These are phyloP conservation scores for Saccharomycopsis babjevae DNA, from an alignment of 805 yeast genomes.

Conservation along the genomic window DNA sequence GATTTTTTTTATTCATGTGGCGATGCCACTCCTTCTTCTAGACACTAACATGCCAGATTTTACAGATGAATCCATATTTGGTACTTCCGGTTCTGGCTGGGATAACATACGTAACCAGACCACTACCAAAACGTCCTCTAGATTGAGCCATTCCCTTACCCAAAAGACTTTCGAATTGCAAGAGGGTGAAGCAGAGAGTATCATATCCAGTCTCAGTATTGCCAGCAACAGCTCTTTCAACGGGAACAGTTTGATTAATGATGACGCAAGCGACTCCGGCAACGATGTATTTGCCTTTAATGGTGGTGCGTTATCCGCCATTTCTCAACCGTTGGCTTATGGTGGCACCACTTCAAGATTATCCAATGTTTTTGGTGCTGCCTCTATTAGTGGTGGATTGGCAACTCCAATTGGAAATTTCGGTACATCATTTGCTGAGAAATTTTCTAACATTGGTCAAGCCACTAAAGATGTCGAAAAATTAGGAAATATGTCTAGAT, in stretches of 20 bases:
- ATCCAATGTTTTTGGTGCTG: constrained; percentile 36
- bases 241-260: constrained; percentile 21
- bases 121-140: background rate
- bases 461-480: constrained; percentile 58
- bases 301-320: constrained; percentile 37
- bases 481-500: constrained; percentile 29
- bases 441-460: constrained; percentile 56
- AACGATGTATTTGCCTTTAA: constrained; percentile 30
- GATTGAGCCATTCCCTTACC: background rate
- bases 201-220: constrained; percentile 25
- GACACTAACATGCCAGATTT: background rate
- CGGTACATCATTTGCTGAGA: constrained; percentile 41
- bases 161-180: background rate
- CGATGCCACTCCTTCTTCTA: background rate
- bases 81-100: background rate
- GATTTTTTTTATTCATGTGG: background rate
- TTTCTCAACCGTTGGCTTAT: constrained; percentile 32
- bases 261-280: constrained; percentile 25
- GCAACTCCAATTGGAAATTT: constrained; percentile 22
- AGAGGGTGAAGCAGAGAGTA: constrained; percentile 22
- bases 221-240: constrained; percentile 16
- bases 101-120: background rate
- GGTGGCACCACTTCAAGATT: constrained; percentile 27
- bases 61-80: background rate
- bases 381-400: constrained; percentile 47